phyloP scores from a whole-genome alignment of 2,329 filamentous ascomycete species.

The Fonsecaea pugnacius region DNA sequence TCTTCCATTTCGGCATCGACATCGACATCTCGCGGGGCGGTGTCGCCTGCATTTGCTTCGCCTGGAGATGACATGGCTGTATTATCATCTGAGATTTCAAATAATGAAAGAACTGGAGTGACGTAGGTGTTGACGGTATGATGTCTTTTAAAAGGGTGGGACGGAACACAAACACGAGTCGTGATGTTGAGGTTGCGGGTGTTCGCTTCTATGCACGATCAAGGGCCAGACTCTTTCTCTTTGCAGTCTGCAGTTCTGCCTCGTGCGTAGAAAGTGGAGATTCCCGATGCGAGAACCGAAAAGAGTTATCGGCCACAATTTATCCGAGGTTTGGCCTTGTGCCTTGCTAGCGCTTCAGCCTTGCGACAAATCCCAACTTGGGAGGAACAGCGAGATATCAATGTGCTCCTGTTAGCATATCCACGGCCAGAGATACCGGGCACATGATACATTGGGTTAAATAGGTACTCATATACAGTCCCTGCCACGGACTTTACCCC shows the following conservation, averaged over 20 bases:
- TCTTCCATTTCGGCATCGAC: constrained; percentile 41
- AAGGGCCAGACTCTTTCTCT: constrained; percentile 7
- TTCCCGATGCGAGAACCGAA: constrained; percentile 2
- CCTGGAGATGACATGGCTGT: constrained; percentile 33
- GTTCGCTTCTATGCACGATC: constrained; percentile 5
- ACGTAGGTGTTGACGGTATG: not conserved
- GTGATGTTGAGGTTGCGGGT: not conserved
- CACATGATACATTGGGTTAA: not conserved
- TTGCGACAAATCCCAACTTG: not conserved
- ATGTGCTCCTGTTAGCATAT: not conserved
- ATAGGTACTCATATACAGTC: not conserved
- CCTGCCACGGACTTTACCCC: not conserved
- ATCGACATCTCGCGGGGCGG: constrained; percentile 29
- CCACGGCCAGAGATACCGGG: not conserved
- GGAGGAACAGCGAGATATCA: not conserved
- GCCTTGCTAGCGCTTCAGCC: constrained; percentile 2
- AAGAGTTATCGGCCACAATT: constrained; percentile 4
- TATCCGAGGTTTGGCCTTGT: constrained; percentile 11
- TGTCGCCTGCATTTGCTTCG: constrained; percentile 17
- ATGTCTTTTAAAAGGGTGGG: not conserved
- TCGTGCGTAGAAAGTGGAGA: not conserved
- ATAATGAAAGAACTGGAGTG: not conserved
- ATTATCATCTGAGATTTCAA: constrained; percentile 1
- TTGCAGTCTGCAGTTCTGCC: too few species aligned
- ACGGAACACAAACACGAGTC: not conserved